These are phyloP conservation scores for Penicillium palitans DNA, from an alignment of 2,329 filamentous ascomycete genomes.

Conservation along the genomic window DNA sequence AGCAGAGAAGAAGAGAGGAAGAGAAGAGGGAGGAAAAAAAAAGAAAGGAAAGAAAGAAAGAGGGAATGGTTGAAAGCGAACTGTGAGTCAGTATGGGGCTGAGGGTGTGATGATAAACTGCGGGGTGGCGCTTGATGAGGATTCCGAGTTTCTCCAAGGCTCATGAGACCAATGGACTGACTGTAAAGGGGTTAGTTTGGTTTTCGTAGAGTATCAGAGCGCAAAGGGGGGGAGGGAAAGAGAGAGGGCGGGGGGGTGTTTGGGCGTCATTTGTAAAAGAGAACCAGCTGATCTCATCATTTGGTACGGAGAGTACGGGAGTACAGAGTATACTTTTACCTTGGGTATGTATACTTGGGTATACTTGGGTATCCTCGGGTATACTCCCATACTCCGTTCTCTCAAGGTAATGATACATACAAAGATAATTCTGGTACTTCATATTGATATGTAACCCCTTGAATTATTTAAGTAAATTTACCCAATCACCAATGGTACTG, in stretches of 20 bases:
- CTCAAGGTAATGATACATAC: not conserved
- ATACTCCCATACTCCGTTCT: not conserved
- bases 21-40: not conserved
- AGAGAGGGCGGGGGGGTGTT: not conserved
- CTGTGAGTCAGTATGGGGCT: constrained; percentile 20
- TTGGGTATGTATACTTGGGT: too few species aligned
- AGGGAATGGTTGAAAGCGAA: constrained; percentile 3
- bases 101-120: constrained; percentile 17
- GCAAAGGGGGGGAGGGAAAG: not conserved
- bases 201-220: constrained; percentile 1
- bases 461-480: not conserved
- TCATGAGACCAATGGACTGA: constrained; percentile 11
- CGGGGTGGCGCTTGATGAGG: constrained; percentile 17
- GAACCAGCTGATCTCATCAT: constrained; percentile 18
- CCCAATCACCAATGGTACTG: not conserved
- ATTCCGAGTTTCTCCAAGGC: constrained; percentile 12
- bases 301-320: not conserved
- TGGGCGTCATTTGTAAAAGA: constrained; percentile 10
- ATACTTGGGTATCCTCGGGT: too few species aligned
- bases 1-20: not conserved
- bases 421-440: not conserved
- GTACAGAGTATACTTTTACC: too few species aligned
- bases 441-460: not conserved
- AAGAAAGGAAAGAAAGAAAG: not conserved
- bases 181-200: constrained; percentile 2